Percentiles rank a stretch among this genome's conserved stretches.
Evolutionary conservation across 176 grass and related monocot genomes (phyloP).

Genomic region (Aegilops sharonensis): DNA sequence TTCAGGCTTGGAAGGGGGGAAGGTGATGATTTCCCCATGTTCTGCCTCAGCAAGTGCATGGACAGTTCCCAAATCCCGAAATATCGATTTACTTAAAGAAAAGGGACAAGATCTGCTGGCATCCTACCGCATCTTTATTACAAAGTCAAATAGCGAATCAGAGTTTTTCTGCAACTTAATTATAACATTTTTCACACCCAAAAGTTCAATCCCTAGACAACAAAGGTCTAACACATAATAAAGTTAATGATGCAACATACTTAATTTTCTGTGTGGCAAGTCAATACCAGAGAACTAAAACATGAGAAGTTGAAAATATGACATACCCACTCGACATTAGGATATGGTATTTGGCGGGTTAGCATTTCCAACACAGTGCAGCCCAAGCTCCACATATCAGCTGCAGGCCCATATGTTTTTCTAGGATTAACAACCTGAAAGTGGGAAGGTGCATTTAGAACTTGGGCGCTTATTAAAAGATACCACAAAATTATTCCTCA

Average conservation of each 20-base stretch:
- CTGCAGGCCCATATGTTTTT: constrained; percentile 76
- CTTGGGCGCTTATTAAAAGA: neutral
- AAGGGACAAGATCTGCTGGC: neutral
- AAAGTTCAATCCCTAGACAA: constrained; percentile 4
- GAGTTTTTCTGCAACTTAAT: constrained; percentile 12
- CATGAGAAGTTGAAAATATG: constrained; percentile 13
- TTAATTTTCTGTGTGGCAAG: neutral
- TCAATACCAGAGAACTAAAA: neutral
- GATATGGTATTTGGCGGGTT: constrained; percentile 82
- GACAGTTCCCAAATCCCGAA: neutral
- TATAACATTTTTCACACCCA: neutral
- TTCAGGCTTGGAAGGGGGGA: neutral
- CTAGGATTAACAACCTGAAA: constrained; percentile 83
- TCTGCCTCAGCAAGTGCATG: neutral
- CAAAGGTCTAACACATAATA: neutral
- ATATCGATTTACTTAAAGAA: neutral
- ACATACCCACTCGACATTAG: constrained; percentile 82
- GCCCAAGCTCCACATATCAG: constrained; percentile 90
- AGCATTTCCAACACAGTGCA: constrained; percentile 93
- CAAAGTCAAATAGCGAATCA: constrained; percentile 1
- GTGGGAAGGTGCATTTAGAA: constrained; percentile 16
- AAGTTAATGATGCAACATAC: neutral
- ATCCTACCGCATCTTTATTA: neutral
- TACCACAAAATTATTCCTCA: neutral
- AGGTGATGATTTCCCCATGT: constrained; percentile 6